These are phyloP conservation scores for Xylariaceae sp. DNA, from an alignment of 2,329 filamentous ascomycete species.

Conservation along the genomic window DNA sequence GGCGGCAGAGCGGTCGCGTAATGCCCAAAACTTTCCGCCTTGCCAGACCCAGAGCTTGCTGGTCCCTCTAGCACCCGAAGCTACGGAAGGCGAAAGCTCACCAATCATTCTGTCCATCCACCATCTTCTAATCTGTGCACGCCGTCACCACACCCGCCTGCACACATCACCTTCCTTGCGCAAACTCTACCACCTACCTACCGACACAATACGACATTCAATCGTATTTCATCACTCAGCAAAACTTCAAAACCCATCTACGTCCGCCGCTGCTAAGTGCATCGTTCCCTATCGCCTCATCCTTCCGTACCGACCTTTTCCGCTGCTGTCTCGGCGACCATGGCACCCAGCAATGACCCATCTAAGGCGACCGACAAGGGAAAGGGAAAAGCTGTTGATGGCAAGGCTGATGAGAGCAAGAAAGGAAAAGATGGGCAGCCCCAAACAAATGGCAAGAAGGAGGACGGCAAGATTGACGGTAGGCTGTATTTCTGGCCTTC, in stretches of 20 bases:
- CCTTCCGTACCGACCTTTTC: conserved; percentile 22
- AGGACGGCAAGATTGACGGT: conserved; percentile 66
- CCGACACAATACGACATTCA: neutral
- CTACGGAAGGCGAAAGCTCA: conserved; percentile 16
- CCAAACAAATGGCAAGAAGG: conserved; percentile 75
- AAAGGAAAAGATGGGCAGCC: conserved; percentile 74
- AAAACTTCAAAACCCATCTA: neutral
- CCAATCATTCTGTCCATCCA: conserved; percentile 1
- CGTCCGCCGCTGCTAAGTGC: conserved; percentile 3
- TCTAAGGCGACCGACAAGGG: conserved; percentile 88
- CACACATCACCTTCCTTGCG: neutral
- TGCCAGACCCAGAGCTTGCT: conserved; percentile 23
- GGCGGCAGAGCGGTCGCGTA: conserved; percentile 43
- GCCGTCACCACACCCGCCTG: neutral
- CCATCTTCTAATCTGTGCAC: neutral
- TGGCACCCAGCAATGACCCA: conserved; percentile 94
- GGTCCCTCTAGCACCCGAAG: conserved; percentile 7
- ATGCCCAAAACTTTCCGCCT: conserved; percentile 33
- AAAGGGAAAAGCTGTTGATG: conserved; percentile 88
- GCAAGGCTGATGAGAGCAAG: conserved; percentile 62
- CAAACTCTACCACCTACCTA: neutral
- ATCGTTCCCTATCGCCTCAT: neutral
- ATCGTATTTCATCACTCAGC: neutral
- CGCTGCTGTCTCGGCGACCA: conserved; percentile 52
- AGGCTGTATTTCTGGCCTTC: conserved; percentile 34